These are phyloP conservation scores for Tylopilus plumbeoviolaceoides DNA, from an alignment of 768 basidiomycete species.

Conservation along the genomic window DNA sequence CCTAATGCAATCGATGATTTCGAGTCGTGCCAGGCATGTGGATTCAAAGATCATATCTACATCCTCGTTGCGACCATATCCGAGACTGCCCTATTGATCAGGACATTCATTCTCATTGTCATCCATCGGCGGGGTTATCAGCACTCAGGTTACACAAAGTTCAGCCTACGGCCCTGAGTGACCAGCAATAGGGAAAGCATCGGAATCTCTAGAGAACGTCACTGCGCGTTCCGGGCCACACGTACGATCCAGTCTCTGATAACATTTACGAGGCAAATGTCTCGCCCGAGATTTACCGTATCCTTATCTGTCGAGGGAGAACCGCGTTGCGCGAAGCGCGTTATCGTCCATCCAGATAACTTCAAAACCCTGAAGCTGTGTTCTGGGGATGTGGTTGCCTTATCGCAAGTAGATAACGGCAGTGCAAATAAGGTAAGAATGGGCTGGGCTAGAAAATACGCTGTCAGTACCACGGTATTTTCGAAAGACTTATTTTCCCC, in stretches of 20 bases:
- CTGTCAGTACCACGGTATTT: conserved; percentile 5
- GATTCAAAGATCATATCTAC: conserved; percentile 2
- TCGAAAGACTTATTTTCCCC: conserved; percentile 16
- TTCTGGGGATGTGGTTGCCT: conserved; percentile 65
- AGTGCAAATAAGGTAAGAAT: conserved; percentile 33
- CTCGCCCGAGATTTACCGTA: conserved; percentile 35
- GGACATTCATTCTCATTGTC: neutral
- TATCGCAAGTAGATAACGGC: conserved; percentile 40
- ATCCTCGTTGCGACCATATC: conserved; percentile 6
- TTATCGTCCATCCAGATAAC: conserved; percentile 59
- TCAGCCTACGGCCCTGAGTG: neutral
- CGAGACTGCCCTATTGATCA: conserved; percentile 3
- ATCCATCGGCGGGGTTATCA: conserved; percentile 1
- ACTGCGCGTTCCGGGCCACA: neutral
- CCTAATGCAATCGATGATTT: neutral
- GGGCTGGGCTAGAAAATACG: conserved; percentile 8
- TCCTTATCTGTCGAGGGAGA: conserved; percentile 33
- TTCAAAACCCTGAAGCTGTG: conserved; percentile 57
- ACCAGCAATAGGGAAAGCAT: neutral
- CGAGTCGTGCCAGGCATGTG: conserved; percentile 3
- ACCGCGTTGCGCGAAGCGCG: conserved; percentile 55
- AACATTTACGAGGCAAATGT: conserved; percentile 11
- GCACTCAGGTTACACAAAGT: neutral
- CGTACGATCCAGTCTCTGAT: neutral
- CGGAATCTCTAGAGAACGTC: neutral